These are phyloP conservation scores for Fusarium piperis DNA, from an alignment of 2,329 filamentous ascomycete species.

Conservation along the genomic window DNA sequence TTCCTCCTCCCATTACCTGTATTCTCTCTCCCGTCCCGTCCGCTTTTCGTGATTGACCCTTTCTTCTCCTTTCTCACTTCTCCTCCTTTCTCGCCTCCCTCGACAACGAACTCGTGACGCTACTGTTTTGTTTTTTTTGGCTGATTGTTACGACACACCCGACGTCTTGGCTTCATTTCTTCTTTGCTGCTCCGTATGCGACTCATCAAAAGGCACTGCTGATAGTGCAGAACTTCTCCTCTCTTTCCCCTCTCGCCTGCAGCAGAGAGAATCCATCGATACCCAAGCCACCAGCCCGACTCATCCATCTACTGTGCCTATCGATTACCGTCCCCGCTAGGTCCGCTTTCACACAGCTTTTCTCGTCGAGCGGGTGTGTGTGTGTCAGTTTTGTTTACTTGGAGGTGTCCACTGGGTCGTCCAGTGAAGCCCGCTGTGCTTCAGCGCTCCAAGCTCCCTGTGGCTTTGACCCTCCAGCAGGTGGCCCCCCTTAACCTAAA, in stretches of 20 bases:
- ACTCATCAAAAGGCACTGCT: neutral
- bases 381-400: constrained; percentile 27
- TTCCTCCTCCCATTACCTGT: constrained; percentile 14
- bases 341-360: constrained; percentile 12
- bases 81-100: constrained; percentile 7
- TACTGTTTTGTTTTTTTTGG: neutral
- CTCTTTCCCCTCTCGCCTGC: constrained; percentile 9
- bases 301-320: constrained; percentile 8
- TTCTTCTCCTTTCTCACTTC: constrained; percentile 6
- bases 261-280: constrained; percentile 9
- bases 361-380: neutral
- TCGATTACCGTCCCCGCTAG: constrained; percentile 9
- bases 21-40: constrained; percentile 24
- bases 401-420: neutral
- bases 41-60: constrained; percentile 14
- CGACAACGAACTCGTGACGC: constrained; percentile 10
- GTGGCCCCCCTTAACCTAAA: constrained; percentile 30
- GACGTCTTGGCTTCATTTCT: neutral
- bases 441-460: constrained; percentile 20
- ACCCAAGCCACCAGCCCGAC: constrained; percentile 10
- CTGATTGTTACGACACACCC: neutral
- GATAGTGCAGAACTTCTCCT: neutral
- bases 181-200: neutral
- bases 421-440: constrained; percentile 16
- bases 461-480: neutral